Evolutionary conservation across 805 yeast species (phyloP), one percentile per base, ranked within the genome.

Genomic region (Metschnikowia reukaufii): DNA sequence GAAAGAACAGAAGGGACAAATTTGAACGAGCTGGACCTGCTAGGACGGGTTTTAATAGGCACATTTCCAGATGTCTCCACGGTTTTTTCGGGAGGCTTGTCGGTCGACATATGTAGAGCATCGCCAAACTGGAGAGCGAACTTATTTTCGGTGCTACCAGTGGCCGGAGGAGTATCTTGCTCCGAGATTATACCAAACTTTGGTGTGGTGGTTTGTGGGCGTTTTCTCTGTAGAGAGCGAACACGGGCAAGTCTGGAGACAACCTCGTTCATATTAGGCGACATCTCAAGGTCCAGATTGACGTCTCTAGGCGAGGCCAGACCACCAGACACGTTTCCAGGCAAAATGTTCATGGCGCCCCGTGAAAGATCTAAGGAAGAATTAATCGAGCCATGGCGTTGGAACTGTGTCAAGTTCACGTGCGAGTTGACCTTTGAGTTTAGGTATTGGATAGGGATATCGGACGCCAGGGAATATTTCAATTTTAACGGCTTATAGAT

Each of bases 361-460:
- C 44, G 17, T 15, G 36, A 25, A 5, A 64, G 57, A 47, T 65
- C 70, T 37, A 58, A 56, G 9, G 56, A 43, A 2, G 68, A 64
- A 31, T 45, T 54, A 23, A 56, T 54, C 16, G 66, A 60, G 18
- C 44, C 39, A 19, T 33, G 41, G 19, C 60, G 50, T 30, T 59
- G 58, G 44, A 50, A 40, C 43, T 55, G 59, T 13, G 63, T 60
- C 44, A 70, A 56, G 50, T 63, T 68, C 23, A 66, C 65, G 42
- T 70, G 75, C 12, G 74, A 67, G 52, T 72, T 70, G 40, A 70
- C 72, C 51, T 68, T 70, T 31, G 67, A 63, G 53, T 72, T 72
- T 29, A 72, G 54, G 31, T 54, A 56, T 42, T 66, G 68, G 19
- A 70, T 64, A 9, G 76, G 72, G 27, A 72, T 67, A 27, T 71